Evolutionary conservation across 176 grass and related monocot genomes (phyloP), one percentile per base, ranked within the genome.

Genomic region (Aegilops sharonensis): DNA sequence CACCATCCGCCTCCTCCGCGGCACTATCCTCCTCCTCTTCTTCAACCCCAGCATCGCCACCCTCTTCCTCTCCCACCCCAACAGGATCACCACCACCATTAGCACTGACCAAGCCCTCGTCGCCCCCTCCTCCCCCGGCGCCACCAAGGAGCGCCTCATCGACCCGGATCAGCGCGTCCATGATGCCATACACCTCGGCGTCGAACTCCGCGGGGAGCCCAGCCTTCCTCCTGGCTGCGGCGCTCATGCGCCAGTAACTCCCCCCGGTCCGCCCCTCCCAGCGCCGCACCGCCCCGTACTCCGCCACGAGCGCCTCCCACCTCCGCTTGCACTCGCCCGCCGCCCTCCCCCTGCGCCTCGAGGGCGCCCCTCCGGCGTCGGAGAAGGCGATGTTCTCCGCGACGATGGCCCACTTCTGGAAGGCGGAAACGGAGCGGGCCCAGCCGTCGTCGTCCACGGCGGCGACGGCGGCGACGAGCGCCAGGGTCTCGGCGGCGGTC

Each of bases 351-450:
- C 59, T 61, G 6, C 84, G 80, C 21, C 50, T 11, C 64, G 80
- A 82, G 65, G 45, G 50, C 6, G 52, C 62, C 63, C 11, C 47
- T 0, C 84, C 48, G 52, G 89, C 57, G 4, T 82, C 89, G 61
- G 83, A 74, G 25, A 89, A 89, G 13, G 81, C 84, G 85, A 95
- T 87, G 77, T 95, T 95, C 57, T 94, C 97, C 21, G 97, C 78
- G 18, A 98, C 89, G 74, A 98, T 94, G 86, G 90, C 88, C 97
- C 97, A 95, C 78, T 95, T 98, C 92, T 98, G 97, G 84, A 91
- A 98, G 12, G 92, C 93, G 50, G 97, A 98, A 27, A 98, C 85
- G 68, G 90, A 88, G 85, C 84, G 90, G 34, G 91, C 72, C 97
- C 92, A 98, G 39, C 87, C 89, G 84, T 98, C 97, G 60, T 98